Evolutionary conservation across 2,329 filamentous ascomycete species (phyloP), one percentile per base, ranked within the genome.

Genomic region (Hypoxylon sp.): DNA sequence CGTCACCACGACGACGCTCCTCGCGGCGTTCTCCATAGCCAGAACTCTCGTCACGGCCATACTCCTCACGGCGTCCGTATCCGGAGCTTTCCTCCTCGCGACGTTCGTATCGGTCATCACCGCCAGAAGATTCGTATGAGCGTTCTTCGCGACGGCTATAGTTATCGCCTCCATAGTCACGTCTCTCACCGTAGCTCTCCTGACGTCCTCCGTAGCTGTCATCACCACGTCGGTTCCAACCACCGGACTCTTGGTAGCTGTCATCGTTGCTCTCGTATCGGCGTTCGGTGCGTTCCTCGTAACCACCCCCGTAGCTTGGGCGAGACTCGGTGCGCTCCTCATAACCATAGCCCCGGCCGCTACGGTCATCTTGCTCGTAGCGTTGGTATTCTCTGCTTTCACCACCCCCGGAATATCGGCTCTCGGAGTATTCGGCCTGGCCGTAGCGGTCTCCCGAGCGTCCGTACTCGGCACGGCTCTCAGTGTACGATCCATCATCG

Each of bases 401-500:
- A 51, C 86, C 86, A 53, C 90, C 90, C 60, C 84, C 82, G 17
- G 84, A 80, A 67, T 87, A 87, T 60, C 86, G 82, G 6, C 87
- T 91, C 74, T 89, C 81, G 32, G 82, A 84, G 72, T 87, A 85
- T 75, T 90, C 80, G 10, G 89, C 87, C 74, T 90, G 86, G 6
- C 85, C 88, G 72, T 90, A 90, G 51, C 85, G 84, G 70, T 85
- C 80, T 19, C 83, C 84, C 9, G 84, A 84, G 60, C 82, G 87
- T 30, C 87, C 89, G 67, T 89, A 88, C 77, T 93, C 86, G 11
- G 85, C 87, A 69, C 88, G 85, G 5, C 83, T 86, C 74, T 90
- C 84, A 3, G 84, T 87, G 77, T 89, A 87, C 5, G 87, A 89
- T 21, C 88, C 88, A 62, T 91, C 87, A 5, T 86, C 80, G 41